These are phyloP conservation scores for Ophiostoma ulmi DNA, from an alignment of 2,329 filamentous ascomycete species.

Conservation along the genomic window DNA sequence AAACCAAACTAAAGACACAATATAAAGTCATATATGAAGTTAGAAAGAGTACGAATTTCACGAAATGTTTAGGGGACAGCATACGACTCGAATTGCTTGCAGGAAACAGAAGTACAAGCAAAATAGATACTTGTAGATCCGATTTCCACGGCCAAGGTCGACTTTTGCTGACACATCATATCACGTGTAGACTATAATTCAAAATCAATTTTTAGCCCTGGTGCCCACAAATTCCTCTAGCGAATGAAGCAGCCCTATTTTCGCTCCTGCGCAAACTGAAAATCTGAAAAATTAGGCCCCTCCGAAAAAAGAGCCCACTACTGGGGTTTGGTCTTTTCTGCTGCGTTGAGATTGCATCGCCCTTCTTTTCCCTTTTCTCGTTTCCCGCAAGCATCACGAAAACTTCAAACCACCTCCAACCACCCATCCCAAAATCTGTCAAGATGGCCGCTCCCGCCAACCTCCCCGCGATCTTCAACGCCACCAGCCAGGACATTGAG, in stretches of 20 bases:
- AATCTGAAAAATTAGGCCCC: constrained; percentile 24
- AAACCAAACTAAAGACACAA: not conserved
- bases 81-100: not conserved
- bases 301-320: constrained; percentile 25
- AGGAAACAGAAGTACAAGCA: not conserved
- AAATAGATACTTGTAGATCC: constrained; percentile 3
- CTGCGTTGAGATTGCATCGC: constrained; percentile 12
- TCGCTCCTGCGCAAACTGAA: constrained; percentile 19
- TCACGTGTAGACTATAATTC: constrained; percentile 21
- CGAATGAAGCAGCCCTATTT: constrained; percentile 25
- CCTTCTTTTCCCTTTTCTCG: constrained; percentile 2
- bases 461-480: constrained; percentile 92
- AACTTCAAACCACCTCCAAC: not conserved
- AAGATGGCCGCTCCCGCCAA: constrained; percentile 86
- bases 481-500: constrained; percentile 97
- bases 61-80: not conserved
- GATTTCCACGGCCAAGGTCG: not conserved
- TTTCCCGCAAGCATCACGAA: constrained; percentile 18
- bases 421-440: constrained; percentile 38
- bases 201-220: constrained; percentile 20
- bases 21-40: not conserved
- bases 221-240: constrained; percentile 16
- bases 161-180: not conserved
- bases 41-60: not conserved
- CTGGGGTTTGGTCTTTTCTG: not conserved